phyloP scores from a whole-genome alignment of 805 yeast genomes.

The Ogataea trehaloabstinens region DNA sequence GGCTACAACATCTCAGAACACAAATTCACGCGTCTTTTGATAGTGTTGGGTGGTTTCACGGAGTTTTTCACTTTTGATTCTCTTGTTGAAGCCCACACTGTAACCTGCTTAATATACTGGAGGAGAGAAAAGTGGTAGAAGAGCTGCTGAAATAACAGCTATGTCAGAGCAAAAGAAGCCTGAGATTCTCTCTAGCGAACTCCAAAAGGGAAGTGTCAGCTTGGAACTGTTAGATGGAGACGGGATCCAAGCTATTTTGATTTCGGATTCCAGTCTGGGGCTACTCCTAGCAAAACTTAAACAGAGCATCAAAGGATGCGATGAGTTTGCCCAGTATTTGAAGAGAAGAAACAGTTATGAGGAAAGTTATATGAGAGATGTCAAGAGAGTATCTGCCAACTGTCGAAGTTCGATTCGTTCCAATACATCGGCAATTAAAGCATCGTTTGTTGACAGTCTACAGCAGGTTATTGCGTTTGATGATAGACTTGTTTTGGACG shows the following conservation, averaged over 20 bases:
- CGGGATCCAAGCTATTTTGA: conserved; percentile 49
- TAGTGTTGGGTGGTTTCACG: too few relatives aligned
- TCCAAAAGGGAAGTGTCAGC: conserved; percentile 18
- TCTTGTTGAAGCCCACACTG: too few relatives aligned
- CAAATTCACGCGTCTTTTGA: too few relatives aligned
- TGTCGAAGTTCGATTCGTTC: conserved; percentile 27
- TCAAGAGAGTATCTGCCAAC: conserved; percentile 66
- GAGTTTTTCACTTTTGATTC: too few relatives aligned
- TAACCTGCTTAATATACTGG: too few relatives aligned
- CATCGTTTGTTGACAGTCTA: conserved; percentile 61
- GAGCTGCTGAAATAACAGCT: too few relatives aligned
- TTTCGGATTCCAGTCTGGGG: conserved; percentile 76
- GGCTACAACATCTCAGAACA: too few relatives aligned
- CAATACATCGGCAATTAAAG: conserved; percentile 38
- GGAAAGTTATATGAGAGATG: conserved; percentile 72
- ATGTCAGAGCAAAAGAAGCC: background rate
- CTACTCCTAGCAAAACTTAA: conserved; percentile 70
- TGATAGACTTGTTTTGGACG: conserved; percentile 64
- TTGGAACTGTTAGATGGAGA: conserved; percentile 46
- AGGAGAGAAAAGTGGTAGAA: too few relatives aligned
- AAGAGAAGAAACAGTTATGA: conserved; percentile 77
- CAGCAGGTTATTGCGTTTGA: conserved; percentile 73
- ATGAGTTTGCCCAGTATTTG: conserved; percentile 77
- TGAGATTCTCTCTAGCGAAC: background rate
- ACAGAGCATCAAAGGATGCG: conserved; percentile 76